Conservation (phyloP, 352 stramenopile genomes). For the Phytophthora syringae region DNA sequence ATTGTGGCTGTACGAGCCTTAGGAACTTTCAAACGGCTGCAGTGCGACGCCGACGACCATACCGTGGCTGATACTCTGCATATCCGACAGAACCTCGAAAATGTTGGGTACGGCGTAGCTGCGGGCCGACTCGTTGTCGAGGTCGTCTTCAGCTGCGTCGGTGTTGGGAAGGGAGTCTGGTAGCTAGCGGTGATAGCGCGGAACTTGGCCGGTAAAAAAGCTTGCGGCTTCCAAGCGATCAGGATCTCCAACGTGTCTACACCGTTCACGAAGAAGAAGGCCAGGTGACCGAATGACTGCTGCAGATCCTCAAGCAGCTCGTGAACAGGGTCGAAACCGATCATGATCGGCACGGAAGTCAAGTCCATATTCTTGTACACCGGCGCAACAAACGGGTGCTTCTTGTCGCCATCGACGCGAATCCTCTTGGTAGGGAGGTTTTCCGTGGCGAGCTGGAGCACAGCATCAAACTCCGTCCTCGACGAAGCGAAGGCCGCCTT, state of each 20-base stretch:
- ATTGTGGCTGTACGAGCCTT: constrained; percentile 34
- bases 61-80: constrained; percentile 67
- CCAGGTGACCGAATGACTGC: constrained; percentile 64
- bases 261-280: constrained; percentile 83
- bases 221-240: constrained; percentile 81
- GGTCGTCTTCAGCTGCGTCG: constrained; percentile 30
- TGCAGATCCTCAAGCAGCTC: constrained; percentile 67
- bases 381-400: constrained; percentile 68
- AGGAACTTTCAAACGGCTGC: constrained; percentile 64
- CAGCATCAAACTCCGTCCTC: constrained; percentile 68
- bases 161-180: constrained; percentile 60
- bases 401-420: constrained; percentile 51
- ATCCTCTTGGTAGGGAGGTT: constrained; percentile 74
- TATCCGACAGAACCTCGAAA: constrained; percentile 79
- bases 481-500: constrained; percentile 66
- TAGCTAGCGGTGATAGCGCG: constrained; percentile 75
- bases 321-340: constrained; percentile 82
- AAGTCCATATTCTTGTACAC: constrained; percentile 91
- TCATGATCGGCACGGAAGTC: constrained; percentile 61
- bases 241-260: constrained; percentile 70
- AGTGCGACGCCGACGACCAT: constrained; percentile 65
- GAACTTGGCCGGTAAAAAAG: constrained; percentile 84
- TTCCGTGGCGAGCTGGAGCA: constrained; percentile 55
- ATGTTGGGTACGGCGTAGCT: constrained; percentile 74
- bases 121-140: constrained; percentile 27